These are phyloP conservation scores for Clonostachys rosea DNA, from an alignment of 2,329 filamentous ascomycete species.

Conservation along the genomic window DNA sequence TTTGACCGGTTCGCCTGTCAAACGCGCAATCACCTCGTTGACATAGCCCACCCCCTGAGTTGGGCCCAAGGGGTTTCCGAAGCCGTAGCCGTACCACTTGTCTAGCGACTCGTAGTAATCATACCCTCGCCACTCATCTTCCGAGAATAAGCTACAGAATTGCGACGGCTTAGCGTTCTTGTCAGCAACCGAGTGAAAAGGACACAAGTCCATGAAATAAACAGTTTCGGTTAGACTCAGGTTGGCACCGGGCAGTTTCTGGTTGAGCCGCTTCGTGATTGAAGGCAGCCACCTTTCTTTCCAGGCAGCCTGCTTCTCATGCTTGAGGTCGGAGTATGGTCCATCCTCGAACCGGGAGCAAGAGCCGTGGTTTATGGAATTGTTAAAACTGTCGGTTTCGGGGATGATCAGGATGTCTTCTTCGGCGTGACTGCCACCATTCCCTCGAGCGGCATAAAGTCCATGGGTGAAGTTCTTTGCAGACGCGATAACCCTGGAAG, in stretches of 20 bases:
- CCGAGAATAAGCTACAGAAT: conserved; percentile 74
- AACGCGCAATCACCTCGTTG: conserved; percentile 80
- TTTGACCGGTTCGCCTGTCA: conserved; percentile 63
- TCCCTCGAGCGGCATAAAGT: conserved; percentile 48
- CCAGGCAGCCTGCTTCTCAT: conserved; percentile 52
- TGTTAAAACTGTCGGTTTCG: conserved; percentile 66
- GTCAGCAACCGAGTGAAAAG: conserved; percentile 74
- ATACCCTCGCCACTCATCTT: conserved; percentile 71
- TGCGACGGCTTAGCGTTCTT: conserved; percentile 47
- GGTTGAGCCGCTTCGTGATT: conserved; percentile 67
- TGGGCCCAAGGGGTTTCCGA: conserved; percentile 72
- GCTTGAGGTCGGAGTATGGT: conserved; percentile 38
- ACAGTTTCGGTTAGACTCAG: conserved; percentile 59
- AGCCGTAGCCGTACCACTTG: conserved; percentile 81
- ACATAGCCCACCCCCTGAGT: conserved; percentile 85
- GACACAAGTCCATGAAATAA: conserved; percentile 82
- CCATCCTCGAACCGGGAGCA: conserved; percentile 69
- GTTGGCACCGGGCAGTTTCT: conserved; percentile 62
- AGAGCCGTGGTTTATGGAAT: conserved; percentile 71
- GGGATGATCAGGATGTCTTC: conserved; percentile 63
- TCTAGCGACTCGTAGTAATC: conserved; percentile 76
- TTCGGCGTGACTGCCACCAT: conserved; percentile 34
- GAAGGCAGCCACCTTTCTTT: conserved; percentile 57
- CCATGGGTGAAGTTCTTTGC: conserved; percentile 73
- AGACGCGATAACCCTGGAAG: conserved; percentile 68